Conservation (phyloP, 108 stramenopile genomes). For the Licmophora abbreviata region DNA sequence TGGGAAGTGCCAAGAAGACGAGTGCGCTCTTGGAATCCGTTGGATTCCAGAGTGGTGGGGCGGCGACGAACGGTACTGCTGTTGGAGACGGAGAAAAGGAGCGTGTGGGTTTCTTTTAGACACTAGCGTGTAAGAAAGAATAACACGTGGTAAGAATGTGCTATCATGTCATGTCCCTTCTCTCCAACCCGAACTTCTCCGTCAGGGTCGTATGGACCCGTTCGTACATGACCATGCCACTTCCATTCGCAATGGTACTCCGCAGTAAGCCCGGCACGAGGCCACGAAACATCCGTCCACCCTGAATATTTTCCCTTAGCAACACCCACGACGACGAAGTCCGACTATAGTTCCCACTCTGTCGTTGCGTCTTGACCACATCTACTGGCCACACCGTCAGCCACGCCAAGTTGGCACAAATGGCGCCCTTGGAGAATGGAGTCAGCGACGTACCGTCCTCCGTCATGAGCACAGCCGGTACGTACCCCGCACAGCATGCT, state of each 20-base stretch:
- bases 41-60: slow-evolving; percentile 62
- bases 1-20: slow-evolving; percentile 42
- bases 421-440: slow-evolving; percentile 28
- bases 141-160: neutral
- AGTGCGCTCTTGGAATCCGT: no score
- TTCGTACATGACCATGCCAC: slow-evolving; percentile 20
- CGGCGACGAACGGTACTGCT: slow-evolving; percentile 8
- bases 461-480: slow-evolving; percentile 13
- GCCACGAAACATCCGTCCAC: slow-evolving; percentile 14
- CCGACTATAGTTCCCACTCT: slow-evolving; percentile 7
- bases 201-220: no score
- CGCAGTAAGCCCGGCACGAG: slow-evolving; percentile 14
- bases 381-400: slow-evolving; percentile 18
- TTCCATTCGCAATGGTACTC: slow-evolving; percentile 21
- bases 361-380: slow-evolving; percentile 12
- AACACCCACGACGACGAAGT: neutral
- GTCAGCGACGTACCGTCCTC: slow-evolving; percentile 3
- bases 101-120: slow-evolving; percentile 33
- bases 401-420: slow-evolving; percentile 31
- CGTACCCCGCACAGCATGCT: no score
- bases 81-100: slow-evolving; percentile 13
- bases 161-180: neutral
- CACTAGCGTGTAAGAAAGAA: neutral
- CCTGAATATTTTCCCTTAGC: slow-evolving; percentile 5
- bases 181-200: no score